Evolutionary conservation across 768 basidiomycete species (phyloP), one percentile per base, ranked within the genome.

Genomic region (Dictyophora rubrovolvata): DNA sequence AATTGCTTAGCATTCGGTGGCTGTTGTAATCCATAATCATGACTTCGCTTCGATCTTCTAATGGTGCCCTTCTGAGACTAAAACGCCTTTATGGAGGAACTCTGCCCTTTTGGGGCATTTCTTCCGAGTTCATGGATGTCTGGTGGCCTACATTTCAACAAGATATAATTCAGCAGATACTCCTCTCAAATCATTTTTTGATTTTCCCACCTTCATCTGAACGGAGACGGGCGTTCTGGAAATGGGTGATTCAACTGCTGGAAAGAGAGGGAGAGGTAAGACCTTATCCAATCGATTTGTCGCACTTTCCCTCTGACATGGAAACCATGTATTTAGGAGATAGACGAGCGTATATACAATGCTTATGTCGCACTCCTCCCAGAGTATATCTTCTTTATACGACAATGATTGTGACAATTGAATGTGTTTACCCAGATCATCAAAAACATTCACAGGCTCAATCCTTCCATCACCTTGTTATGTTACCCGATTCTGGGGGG

Each of bases 191-290:
- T 7, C 85, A 86, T 65, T 77, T 87, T 46, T 63, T 69, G 54
- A 64, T 65, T 23, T 88, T 84, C 64, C 79, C 87, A 4, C 86
- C 87, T 0, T 84, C 87, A 0, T 61, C 63, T 17, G 74, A 79
- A 62, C 88, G 85, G 62, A 86, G 86, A 61, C 72, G 72, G 52
- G 61, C 67, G 1, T 91, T 89, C 66, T 90, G 87, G 87, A 90
- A 89, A 70, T 85, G 84, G 80, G 74, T 73, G 0, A 78, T 89
- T 18, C 65, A 68, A 20, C 67, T 73, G 37, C 71, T 90, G 37
- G 88, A 89, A 69, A 65, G 21, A 51, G 56, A 63, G 18, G 69
- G 73, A n/a, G 79, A 85, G 75, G 84, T 77, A 75, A 63, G 77
- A 71, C n/a, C n/a, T n/a, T n/a, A n/a, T n/a, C n/a, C n/a, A n/a